phyloP scores from a whole-genome alignment of 768 basidiomycete genomes.

The Austroboletus festivus region DNA sequence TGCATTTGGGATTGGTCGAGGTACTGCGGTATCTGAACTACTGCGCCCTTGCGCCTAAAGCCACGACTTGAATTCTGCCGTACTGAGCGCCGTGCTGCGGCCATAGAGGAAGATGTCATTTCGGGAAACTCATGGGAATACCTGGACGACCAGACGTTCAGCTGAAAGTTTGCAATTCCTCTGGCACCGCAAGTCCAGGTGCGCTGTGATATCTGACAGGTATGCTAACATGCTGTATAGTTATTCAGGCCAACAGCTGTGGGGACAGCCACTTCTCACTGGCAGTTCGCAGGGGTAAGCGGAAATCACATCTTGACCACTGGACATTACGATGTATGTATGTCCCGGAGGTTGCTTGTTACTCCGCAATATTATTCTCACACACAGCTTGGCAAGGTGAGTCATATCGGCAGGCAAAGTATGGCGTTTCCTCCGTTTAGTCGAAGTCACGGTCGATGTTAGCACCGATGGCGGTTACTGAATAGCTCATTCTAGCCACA shows the following conservation, averaged over 20 bases:
- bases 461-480: constrained; percentile 20
- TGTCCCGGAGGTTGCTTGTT: constrained; percentile 8
- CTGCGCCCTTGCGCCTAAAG: background rate
- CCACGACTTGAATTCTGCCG: constrained; percentile 1
- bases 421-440: constrained; percentile 21
- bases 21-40: constrained; percentile 4
- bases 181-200: constrained; percentile 2
- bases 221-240: constrained; percentile 10
- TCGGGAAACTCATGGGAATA: background rate
- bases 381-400: constrained; percentile 30
- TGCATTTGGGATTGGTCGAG: too few species aligned
- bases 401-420: constrained; percentile 28
- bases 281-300: too few species aligned
- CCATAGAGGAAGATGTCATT: too few species aligned
- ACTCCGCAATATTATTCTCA: constrained; percentile 19
- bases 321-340: constrained; percentile 1
- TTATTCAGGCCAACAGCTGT: background rate
- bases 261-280: background rate
- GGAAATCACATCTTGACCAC: too few species aligned
- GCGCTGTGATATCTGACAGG: background rate
- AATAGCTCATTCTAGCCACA: constrained; percentile 17
- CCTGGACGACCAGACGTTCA: background rate
- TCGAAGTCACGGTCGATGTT: constrained; percentile 17
- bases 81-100: background rate
- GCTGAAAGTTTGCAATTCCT: too few species aligned